Conservation (phyloP, 208 protist genomes). For the Sergeia podlipaevii region DNA sequence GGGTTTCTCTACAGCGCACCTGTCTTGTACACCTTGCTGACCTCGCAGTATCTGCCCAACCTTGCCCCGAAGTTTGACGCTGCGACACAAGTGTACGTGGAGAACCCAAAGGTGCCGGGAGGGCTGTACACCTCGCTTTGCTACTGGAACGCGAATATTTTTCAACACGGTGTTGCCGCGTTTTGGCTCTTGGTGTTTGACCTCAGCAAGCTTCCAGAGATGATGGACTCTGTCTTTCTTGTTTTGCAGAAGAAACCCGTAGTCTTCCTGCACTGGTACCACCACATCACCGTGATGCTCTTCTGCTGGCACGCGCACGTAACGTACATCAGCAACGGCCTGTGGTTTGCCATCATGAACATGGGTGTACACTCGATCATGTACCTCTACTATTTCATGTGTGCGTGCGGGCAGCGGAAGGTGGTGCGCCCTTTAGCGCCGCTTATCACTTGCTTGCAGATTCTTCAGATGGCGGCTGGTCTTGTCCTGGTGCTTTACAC, state of each 20-base stretch:
- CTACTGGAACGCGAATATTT: slow-evolving; percentile 25
- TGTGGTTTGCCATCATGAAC: slow-evolving; percentile 87
- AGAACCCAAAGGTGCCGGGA: slow-evolving; percentile 25
- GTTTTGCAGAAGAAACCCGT: slow-evolving; percentile 54
- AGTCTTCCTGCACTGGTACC: slow-evolving; percentile 76
- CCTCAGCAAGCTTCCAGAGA: slow-evolving; percentile 53
- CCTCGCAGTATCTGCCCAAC: slow-evolving; percentile 18
- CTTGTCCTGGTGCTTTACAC: slow-evolving; percentile 38
- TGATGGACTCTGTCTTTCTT: slow-evolving; percentile 63
- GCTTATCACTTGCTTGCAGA: slow-evolving; percentile 58
- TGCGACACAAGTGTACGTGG: slow-evolving; percentile 15
- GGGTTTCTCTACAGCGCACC: slow-evolving; percentile 55
- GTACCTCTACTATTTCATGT: slow-evolving; percentile 89
- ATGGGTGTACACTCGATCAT: slow-evolving; percentile 84
- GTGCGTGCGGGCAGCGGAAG: slow-evolving; percentile 29
- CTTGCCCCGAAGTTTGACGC: slow-evolving; percentile 21
- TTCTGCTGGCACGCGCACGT: slow-evolving; percentile 77
- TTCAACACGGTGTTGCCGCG: slow-evolving; percentile 23
- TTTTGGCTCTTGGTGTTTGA: slow-evolving; percentile 50
- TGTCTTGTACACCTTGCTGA: slow-evolving; percentile 24
- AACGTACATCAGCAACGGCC: slow-evolving; percentile 25
- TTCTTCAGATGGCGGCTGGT: slow-evolving; percentile 84
- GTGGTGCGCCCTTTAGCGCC: slow-evolving; percentile 43
- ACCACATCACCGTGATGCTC: slow-evolving; percentile 79
- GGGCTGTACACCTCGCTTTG: slow-evolving; percentile 25